These are phyloP conservation scores for Blastobotrys robertii DNA, from an alignment of 805 yeast genomes.

Conservation along the genomic window DNA sequence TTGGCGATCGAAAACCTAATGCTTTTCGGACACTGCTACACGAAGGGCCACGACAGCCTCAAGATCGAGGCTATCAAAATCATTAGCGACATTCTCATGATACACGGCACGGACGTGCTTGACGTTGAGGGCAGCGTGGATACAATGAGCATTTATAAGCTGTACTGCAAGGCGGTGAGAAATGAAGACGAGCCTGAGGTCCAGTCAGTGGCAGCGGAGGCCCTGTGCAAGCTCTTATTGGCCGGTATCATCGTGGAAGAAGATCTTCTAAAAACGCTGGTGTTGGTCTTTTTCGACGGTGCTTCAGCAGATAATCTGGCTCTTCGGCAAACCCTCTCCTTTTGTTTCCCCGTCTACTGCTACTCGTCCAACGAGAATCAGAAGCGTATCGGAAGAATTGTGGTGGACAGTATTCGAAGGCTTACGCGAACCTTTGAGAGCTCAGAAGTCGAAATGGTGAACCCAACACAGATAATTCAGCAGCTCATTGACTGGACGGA, in stretches of 20 bases:
- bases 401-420: slow-evolving; percentile 30
- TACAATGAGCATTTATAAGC: slow-evolving; percentile 47
- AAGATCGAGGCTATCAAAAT: slow-evolving; percentile 56
- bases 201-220: slow-evolving; percentile 78
- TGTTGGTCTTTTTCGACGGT: slow-evolving; percentile 70
- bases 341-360: slow-evolving; percentile 82
- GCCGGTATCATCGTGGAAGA: slow-evolving; percentile 67
- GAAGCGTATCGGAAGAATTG: slow-evolving; percentile 42
- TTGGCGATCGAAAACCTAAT: slow-evolving; percentile 57
- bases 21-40: slow-evolving; percentile 58
- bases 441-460: slow-evolving; percentile 24
- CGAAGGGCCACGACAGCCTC: slow-evolving; percentile 55
- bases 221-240: slow-evolving; percentile 70
- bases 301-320: slow-evolving; percentile 50
- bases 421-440: slow-evolving; percentile 36
- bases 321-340: slow-evolving; percentile 69
- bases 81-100: slow-evolving; percentile 67
- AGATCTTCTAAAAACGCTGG: slow-evolving; percentile 48
- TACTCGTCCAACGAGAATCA: slow-evolving; percentile 70
- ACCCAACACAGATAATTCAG: slow-evolving; percentile 49
- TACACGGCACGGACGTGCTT: slow-evolving; percentile 62
- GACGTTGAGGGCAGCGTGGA: slow-evolving; percentile 55
- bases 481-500: slow-evolving; percentile 82
- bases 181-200: slow-evolving; percentile 43
- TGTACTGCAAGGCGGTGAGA: slow-evolving; percentile 57